A percentile compares a stretch with the other conserved stretches of the same genome.
These are phyloP conservation scores for Megacollybia platyphylla DNA, from an alignment of 1,284 basidiomycete genomes.

Conservation along the genomic window DNA sequence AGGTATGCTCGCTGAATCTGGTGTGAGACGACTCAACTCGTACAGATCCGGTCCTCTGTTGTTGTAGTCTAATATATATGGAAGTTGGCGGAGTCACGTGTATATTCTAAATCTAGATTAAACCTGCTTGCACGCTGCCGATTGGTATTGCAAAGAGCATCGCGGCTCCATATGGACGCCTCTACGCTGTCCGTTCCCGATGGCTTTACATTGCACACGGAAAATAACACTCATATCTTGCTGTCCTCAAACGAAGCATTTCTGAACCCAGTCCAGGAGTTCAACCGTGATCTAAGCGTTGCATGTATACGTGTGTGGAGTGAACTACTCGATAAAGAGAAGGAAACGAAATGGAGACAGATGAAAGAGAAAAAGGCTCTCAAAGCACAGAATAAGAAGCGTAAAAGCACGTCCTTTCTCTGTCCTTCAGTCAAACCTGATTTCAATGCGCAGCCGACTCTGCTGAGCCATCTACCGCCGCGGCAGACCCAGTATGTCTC, in stretches of 20 bases:
- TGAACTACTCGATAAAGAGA: conserved; percentile 57
- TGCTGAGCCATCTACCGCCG: background rate
- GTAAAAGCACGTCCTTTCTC: background rate
- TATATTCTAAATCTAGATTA: background rate
- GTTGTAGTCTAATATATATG: background rate
- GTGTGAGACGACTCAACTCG: background rate
- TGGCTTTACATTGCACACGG: conserved; percentile 72
- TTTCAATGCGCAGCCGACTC: background rate
- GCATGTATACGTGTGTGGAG: conserved; percentile 84
- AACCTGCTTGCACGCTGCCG: background rate
- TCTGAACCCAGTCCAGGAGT: conserved; percentile 96
- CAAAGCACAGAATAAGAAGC: conserved; percentile 12
- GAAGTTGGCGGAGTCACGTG: background rate
- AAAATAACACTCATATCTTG: conserved; percentile 78
- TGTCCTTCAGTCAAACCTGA: background rate
- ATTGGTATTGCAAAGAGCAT: background rate
- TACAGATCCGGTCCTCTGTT: background rate
- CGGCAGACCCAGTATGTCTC: background rate
- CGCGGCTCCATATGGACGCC: background rate
- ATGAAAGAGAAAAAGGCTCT: conserved; percentile 20
- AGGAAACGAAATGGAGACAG: conserved; percentile 48
- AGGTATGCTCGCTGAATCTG: conserved; percentile 23
- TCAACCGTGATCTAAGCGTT: conserved; percentile 91
- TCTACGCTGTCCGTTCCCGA: conserved; percentile 34
- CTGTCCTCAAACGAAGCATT: conserved; percentile 79